phyloP scores from a whole-genome alignment of 108 stramenopile species.

The Chaetoceros tenuissimus region DNA sequence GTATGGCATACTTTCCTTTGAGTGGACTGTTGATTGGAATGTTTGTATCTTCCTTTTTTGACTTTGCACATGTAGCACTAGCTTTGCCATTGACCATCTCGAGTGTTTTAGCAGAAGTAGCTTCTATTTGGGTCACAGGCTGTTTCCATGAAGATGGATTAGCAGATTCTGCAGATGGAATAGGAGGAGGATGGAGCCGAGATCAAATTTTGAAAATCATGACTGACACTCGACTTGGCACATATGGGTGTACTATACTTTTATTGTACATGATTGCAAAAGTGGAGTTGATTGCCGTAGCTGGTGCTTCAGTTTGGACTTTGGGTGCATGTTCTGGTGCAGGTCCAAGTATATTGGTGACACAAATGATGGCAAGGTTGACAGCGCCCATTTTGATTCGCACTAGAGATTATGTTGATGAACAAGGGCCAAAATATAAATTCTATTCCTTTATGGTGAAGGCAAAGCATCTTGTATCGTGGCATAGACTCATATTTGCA shows the following conservation, averaged over 20 bases:
- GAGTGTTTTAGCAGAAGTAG: conserved; percentile 17
- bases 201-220: conserved; percentile 73
- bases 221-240: conserved; percentile 73
- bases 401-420: conserved; percentile 52
- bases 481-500: conserved; percentile 43
- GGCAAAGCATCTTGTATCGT: conserved; percentile 53
- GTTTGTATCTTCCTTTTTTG: conserved; percentile 27
- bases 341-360: conserved; percentile 37
- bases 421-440: conserved; percentile 55
- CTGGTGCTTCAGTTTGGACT: conserved; percentile 33
- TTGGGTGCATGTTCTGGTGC: conserved; percentile 9
- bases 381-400: conserved; percentile 53
- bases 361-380: conserved; percentile 55
- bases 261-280: conserved; percentile 47
- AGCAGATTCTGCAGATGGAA: conserved; percentile 48
- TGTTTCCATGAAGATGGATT: conserved; percentile 84
- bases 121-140: conserved; percentile 43
- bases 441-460: conserved; percentile 65
- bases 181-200: conserved; percentile 72
- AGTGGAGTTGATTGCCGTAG: conserved; percentile 34
- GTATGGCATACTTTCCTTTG: conserved; percentile 66
- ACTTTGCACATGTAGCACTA: conserved; percentile 19
- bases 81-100: conserved; percentile 32
- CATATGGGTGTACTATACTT: conserved; percentile 67
- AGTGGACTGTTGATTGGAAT: conserved; percentile 44